Conservation (phyloP, 306 rosid genomes). For the Cercis canadensis region DNA sequence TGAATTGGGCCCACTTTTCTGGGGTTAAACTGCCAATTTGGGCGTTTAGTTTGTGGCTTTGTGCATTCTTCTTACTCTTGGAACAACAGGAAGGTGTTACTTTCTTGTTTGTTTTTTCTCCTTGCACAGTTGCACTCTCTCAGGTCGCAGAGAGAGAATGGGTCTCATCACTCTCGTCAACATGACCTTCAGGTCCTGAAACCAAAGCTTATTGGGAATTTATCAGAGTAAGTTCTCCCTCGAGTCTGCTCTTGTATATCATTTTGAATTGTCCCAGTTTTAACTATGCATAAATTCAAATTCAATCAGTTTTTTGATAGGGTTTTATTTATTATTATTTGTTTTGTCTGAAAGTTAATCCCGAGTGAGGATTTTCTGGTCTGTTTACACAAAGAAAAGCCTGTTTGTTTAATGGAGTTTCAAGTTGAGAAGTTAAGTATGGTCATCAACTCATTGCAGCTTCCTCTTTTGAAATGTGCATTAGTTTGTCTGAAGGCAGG, state of each 20-base stretch:
- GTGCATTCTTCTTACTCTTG: not conserved
- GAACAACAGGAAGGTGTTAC: not conserved
- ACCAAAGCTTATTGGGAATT: conserved; percentile 3
- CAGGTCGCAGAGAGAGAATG: not conserved
- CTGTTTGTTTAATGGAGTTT: not conserved
- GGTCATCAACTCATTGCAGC: not conserved
- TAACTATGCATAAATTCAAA: not conserved
- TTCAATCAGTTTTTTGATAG: not conserved
- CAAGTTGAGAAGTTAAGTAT: not conserved
- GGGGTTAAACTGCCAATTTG: not conserved
- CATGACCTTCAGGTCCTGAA: conserved; percentile 3
- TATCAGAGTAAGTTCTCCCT: not conserved
- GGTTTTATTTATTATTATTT: not conserved
- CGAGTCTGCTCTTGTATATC: not conserved
- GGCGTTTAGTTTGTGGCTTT: conserved; percentile 1
- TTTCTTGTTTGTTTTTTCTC: not conserved
- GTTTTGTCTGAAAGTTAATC: not conserved
- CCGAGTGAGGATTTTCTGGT: not conserved
- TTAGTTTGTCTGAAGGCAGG: not conserved
- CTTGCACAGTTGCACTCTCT: not conserved
- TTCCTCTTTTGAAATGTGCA: not conserved
- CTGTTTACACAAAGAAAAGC: not conserved
- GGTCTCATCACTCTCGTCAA: not conserved
- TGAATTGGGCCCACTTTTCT: conserved; percentile 5
- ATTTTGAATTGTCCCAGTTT: not conserved